Base-by-base conservation (phyloP, 2,329 filamentous ascomycete species). In the Alternaria brassicae region DNA sequence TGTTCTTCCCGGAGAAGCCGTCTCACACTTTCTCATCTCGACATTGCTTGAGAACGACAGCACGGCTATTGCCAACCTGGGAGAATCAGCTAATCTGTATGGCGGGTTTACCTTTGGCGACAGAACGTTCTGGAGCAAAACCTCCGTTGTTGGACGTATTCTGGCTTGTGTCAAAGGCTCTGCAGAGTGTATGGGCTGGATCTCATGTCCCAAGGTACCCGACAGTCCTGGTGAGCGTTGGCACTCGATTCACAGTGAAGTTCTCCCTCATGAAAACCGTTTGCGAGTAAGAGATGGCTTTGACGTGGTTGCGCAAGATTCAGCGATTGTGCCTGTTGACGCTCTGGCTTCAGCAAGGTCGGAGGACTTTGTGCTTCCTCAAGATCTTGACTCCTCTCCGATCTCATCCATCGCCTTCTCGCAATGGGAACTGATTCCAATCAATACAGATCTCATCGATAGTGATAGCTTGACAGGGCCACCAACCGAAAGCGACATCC, bases 121-220 rank as follows among this genome's bases (percentile, higher is more conserved):
- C 3, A 77, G 77, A 32, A 83, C 80, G 45, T 88, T 82, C 80
- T 88, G 85, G 85, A 86, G 84, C 68, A 86, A 85, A 68, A 77
- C 77, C 41, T 85, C 81, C 37, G 77, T 87, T 30, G 79, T 85
- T n/a, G 83, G 82, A 0, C 80, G 84, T 27, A 83, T 87, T 1
- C 59, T 88, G 27, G 81, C 81, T 32, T 79, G 81, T 40, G 53
- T 80, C 27, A 71, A 78, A 7, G 80, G 77, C 13, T 78, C 80
- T 6, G 74, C 75, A 34, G 82, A 84, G 51, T 85, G 82, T 57
- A 84, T 86, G 82, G 84, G 84, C 6, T 87, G 85, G 85, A 77
- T 85, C 4, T 78, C 78, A 8, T 76, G 81, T 19, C 58, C 75
- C 8, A 72, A 77, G 27, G 63, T 81, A 3, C 82, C 83, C 2